Conservation (phyloP, 2,329 filamentous ascomycete species). For the Fusarium tjaetaba region DNA sequence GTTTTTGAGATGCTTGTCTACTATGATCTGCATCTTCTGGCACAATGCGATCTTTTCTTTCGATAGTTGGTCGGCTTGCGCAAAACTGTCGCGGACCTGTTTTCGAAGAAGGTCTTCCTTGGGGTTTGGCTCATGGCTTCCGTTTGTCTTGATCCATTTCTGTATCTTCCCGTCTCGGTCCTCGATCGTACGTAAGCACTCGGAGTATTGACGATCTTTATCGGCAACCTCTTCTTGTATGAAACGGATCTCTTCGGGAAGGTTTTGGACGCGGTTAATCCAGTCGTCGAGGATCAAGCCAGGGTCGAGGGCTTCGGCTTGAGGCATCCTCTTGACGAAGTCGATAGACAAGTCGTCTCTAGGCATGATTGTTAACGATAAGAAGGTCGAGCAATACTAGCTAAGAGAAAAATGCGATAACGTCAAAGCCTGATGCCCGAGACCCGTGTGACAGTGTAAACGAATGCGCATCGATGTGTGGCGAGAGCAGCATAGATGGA, state of each 20-base stretch:
- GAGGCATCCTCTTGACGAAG: conserved; percentile 73
- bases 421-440: conserved; percentile 27
- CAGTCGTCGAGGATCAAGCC: conserved; percentile 82
- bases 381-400: conserved; percentile 39
- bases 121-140: conserved; percentile 77
- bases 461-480: conserved; percentile 18
- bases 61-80: conserved; percentile 74
- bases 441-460: conserved; percentile 31
- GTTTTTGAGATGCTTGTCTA: conserved; percentile 71
- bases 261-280: conserved; percentile 77
- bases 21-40: conserved; percentile 68
- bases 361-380: conserved; percentile 72
- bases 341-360: conserved; percentile 79
- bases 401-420: conserved; percentile 35
- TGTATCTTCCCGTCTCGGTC: conserved; percentile 80
- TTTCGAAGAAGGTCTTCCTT: conserved; percentile 76
- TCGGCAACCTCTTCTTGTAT: conserved; percentile 84
- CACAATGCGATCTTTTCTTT: conserved; percentile 78
- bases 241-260: conserved; percentile 84
- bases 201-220: conserved; percentile 78
- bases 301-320: conserved; percentile 69
- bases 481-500: conserved; percentile 12
- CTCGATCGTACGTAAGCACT: conserved; percentile 74
- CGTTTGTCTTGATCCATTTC: conserved; percentile 82
- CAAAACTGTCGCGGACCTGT: conserved; percentile 74